Evolutionary conservation across 1,139 yeast species (phyloP).

Genomic region (Scheffersomyces illinoinensis): DNA sequence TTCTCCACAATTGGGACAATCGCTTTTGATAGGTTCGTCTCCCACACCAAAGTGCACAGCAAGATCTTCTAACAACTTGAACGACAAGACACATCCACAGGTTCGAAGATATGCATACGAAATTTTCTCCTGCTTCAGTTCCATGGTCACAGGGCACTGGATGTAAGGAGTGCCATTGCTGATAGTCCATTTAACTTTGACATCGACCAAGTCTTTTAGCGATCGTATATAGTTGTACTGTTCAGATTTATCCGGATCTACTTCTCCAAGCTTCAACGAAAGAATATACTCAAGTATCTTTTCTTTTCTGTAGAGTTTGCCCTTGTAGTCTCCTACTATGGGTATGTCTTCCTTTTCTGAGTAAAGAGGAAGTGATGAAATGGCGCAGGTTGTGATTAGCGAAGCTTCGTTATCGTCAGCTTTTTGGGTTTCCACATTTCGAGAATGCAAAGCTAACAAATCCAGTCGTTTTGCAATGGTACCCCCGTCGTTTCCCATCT

Average conservation of each 20-base stretch:
- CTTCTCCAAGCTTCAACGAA: constrained; percentile 23
- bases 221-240: constrained; percentile 44
- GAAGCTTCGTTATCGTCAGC: constrained; percentile 7
- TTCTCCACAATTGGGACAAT: constrained; percentile 38
- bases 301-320: constrained; percentile 70
- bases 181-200: constrained; percentile 25
- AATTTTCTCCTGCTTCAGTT: constrained; percentile 7
- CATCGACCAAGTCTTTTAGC: constrained; percentile 30
- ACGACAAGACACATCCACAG: constrained; percentile 44
- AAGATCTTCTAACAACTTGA: constrained; percentile 22
- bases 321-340: constrained; percentile 71
- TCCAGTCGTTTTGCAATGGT: constrained; percentile 50
- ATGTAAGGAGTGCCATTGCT: constrained; percentile 20
- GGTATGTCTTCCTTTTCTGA: constrained; percentile 22
- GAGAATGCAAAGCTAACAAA: constrained; percentile 28
- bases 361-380: constrained; percentile 29
- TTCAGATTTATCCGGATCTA: constrained; percentile 16
- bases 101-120: constrained; percentile 31
- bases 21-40: constrained; percentile 5
- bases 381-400: constrained; percentile 20
- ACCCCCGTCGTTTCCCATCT: constrained; percentile 55
- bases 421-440: neutral
- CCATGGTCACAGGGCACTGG: constrained; percentile 36
- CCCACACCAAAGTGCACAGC: constrained; percentile 2
- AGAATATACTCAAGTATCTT: constrained; percentile 60